Base-by-base conservation (phyloP, 768 basidiomycete genomes). In the Mrakia gelida region DNA sequence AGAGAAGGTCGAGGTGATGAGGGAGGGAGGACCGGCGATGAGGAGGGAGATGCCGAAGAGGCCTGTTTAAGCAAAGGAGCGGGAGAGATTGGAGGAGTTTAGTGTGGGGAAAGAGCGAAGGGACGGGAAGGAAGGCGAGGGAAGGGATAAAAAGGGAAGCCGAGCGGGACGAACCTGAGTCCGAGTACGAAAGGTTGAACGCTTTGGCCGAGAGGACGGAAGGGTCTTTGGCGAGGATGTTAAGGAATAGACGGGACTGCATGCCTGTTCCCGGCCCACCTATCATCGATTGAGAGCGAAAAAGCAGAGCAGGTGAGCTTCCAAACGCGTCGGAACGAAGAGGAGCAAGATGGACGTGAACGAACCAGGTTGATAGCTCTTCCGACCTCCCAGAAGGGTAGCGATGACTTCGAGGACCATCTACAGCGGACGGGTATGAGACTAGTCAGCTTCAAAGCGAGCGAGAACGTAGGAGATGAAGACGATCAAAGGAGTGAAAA, bases 181-280 rank as follows among this genome's bases (percentile, higher is more conserved):
- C 67, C 18, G 67, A 70, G 67, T 70, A 70, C 1, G 67, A 70
- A 16, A 70, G 41, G 23, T 70, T 70, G 38, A 70, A 70, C 41
- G 67, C 67, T 38, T 70, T 70, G 34, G 67, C 67, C 7, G 34
- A 26, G 21, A 41, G 41, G 67, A 70, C 67, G 41, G 34, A n/a
- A 21, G 67, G 41, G 23, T 70, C 23, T 18, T 43, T 41, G 23
- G 26, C 9, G 7, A 70, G 67, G 38, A 70, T 41, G 67, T 70
- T 70, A 2, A 70, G 67, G 9, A 26, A 70, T 13, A 70, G 67
- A n/a, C 67, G 67, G 26, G 34, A 41, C 10, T 23, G 34, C 67
- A 70, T n/a, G 9, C 67, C 67, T 16, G 67, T 41, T n/a, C 67
- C 67, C 1, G 67, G 67, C 23, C 67, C 67, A 2, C 67, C 67